Conservation (phyloP, 805 yeast genomes). For the Suhomyces emberorum region DNA sequence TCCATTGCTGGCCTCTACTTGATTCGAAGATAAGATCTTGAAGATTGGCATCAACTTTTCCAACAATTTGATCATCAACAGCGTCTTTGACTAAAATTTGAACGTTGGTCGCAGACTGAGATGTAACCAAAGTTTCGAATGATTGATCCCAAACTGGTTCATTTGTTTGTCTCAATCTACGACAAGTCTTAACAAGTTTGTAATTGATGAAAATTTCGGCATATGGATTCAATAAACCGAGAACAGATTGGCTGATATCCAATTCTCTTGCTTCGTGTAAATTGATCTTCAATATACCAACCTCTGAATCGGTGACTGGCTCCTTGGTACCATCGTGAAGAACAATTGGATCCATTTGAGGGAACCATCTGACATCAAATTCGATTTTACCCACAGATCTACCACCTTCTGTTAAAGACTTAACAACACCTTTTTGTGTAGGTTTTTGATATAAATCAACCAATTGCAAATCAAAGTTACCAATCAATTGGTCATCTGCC, state of each 20-base stretch:
- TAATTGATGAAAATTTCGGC: slow-evolving; percentile 64
- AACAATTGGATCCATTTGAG: slow-evolving; percentile 41
- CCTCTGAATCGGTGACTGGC: slow-evolving; percentile 56
- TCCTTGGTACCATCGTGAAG: slow-evolving; percentile 50
- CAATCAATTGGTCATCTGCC: slow-evolving; percentile 50
- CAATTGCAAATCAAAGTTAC: slow-evolving; percentile 51
- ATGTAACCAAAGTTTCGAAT: slow-evolving; percentile 58
- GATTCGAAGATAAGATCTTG: slow-evolving; percentile 53
- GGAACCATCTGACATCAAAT: slow-evolving; percentile 54
- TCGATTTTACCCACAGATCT: slow-evolving; percentile 56
- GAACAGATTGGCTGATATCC: slow-evolving; percentile 48
- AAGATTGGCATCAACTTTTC: slow-evolving; percentile 48
- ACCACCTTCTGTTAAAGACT: slow-evolving; percentile 47
- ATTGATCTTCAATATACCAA: slow-evolving; percentile 66
- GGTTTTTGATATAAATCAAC: slow-evolving; percentile 58
- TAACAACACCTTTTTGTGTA: slow-evolving; percentile 38
- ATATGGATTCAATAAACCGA: slow-evolving; percentile 58
- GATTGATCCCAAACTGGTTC: slow-evolving; percentile 71
- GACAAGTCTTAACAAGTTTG: slow-evolving; percentile 51
- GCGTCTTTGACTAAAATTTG: slow-evolving; percentile 61
- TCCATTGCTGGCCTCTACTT: slow-evolving; percentile 47
- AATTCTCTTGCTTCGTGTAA: slow-evolving; percentile 60
- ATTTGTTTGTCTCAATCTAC: slow-evolving; percentile 63
- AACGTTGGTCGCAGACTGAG: slow-evolving; percentile 55
- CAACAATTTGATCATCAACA: slow-evolving; percentile 53